Conservation (phyloP, 371 early-diverging fungal species). For the Coemansia linderi region DNA sequence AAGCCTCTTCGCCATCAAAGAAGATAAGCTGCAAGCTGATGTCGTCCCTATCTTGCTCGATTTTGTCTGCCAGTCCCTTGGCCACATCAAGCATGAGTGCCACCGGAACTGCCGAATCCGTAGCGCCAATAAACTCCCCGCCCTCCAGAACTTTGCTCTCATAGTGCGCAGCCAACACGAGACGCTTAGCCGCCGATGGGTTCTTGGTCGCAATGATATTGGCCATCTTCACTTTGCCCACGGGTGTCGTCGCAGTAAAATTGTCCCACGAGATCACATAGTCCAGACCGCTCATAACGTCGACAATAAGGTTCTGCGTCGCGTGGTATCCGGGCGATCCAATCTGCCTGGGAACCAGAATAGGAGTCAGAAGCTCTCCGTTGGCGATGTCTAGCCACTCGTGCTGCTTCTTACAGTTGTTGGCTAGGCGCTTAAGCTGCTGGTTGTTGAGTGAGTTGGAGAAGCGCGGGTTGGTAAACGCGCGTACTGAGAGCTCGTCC, state of each 20-base stretch:
- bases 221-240: conserved; percentile 72
- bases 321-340: conserved; percentile 70
- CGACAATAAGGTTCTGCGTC: conserved; percentile 71
- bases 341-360: conserved; percentile 73
- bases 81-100: conserved; percentile 89
- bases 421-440: conserved; percentile 34
- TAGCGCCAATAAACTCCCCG: conserved; percentile 76
- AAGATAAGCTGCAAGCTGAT: conserved; percentile 86
- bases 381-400: conserved; percentile 52
- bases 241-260: conserved; percentile 77
- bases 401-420: conserved; percentile 22
- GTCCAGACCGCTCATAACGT: conserved; percentile 61
- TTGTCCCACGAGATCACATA: conserved; percentile 81
- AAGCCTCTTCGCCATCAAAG: conserved; percentile 98
- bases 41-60: conserved; percentile 50
- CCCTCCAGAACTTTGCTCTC: conserved; percentile 77
- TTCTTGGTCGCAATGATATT: conserved; percentile 90
- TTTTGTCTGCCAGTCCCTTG: conserved; percentile 55
- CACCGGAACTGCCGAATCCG: conserved; percentile 83
- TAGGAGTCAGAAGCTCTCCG: conserved; percentile 63
- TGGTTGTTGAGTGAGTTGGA: conserved; percentile 34
- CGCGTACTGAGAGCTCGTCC: conserved; percentile 10
- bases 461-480: conserved; percentile 38
- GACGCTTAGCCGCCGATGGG: conserved; percentile 65
- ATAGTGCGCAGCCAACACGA: conserved; percentile 91